phyloP scores from a whole-genome alignment of 176 grass and related monocot genomes.

The Ananas comosus region DNA sequence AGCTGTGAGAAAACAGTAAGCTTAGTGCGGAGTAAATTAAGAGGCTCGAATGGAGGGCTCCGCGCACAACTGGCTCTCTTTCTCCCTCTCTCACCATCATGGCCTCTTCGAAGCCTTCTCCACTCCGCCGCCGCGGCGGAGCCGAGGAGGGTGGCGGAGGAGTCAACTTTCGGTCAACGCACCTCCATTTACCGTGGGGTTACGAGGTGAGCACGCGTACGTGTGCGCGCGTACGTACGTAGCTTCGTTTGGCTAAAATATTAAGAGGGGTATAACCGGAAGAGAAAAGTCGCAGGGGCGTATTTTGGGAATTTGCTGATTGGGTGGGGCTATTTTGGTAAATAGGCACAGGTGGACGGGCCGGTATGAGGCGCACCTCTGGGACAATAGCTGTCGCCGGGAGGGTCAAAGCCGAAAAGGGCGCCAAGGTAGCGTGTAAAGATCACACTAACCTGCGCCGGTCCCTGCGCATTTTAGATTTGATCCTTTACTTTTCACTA shows the following conservation, averaged over 20 bases:
- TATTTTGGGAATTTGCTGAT: neutral
- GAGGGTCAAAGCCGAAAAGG: constrained; percentile 98
- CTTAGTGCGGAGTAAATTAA: constrained; percentile 7
- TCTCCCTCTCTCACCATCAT: constrained; percentile 72
- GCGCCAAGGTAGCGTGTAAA: constrained; percentile 51
- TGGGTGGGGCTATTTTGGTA: neutral
- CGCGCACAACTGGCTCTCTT: constrained; percentile 81
- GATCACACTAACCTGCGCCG: neutral
- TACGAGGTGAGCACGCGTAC: constrained; percentile 48
- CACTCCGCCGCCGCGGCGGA: constrained; percentile 29
- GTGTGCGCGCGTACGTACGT: neutral
- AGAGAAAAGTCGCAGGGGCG: neutral
- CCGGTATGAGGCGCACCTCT: constrained; percentile 96
- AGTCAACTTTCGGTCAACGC: constrained; percentile 58
- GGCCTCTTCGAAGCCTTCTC: constrained; percentile 68
- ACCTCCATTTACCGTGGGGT: constrained; percentile 94
- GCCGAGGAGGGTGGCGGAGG: constrained; percentile 36
- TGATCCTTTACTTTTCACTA: neutral
- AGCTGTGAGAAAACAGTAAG: constrained; percentile 15
- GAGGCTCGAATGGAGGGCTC: constrained; percentile 46
- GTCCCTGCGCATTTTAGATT: neutral
- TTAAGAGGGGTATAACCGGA: neutral
- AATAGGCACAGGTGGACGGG: constrained; percentile 91
- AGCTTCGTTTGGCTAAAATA: neutral
- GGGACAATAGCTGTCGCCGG: constrained; percentile 95